Base-by-base conservation (phyloP, 2,329 filamentous ascomycete species). In the Paecilomyces sp. region DNA sequence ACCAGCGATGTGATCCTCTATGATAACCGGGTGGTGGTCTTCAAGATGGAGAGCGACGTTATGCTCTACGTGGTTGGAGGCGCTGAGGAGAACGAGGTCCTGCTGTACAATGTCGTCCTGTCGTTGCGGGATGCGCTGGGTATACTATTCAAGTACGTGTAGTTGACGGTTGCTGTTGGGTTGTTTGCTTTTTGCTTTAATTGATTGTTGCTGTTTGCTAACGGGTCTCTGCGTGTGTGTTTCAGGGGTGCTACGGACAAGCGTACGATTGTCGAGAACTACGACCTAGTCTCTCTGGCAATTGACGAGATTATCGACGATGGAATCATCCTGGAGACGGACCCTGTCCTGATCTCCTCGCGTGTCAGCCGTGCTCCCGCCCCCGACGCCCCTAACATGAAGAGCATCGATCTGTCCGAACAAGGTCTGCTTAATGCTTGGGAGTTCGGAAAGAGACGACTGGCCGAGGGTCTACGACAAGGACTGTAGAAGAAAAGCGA, bases 231-330 rank as follows among this genome's bases (percentile, higher is more conserved):
- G 6, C 34, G 31, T 18, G 22, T 62, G 30, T 52, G 59, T 30
- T 30, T 52, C 66, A 96, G 91, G 77, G 93, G 95, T 83, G 91
- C 91, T 34, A 92, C 95, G 56, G 94, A 99, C 81, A 97, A 97
- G 84, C 88, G 94, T 66, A 97, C 94, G 60, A 92, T 97, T 66
- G 88, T 97, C 71, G 94, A 99, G 79, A 97, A 97, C 84, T 99
- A 97, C 81, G 94, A 97, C 77, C 85, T 97, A 24, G 90, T 97
- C 63, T 90, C 92, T 13, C 85, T 99, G 58, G 91, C 92, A 53
- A 90, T 99, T 65, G 94, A 99, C 76, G 94, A 99, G 77, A 93
- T 95, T 63, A 86, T 95, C 58, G 92, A 96, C 76, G 92, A 96
- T 71, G 94, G 94, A 62, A 95, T 97, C 73, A 93, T 99, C 68